A percentile compares a stretch with the other conserved stretches of the same genome.
Conservation (phyloP, 2,329 filamentous ascomycete species). For the Cercospora sp. region DNA sequence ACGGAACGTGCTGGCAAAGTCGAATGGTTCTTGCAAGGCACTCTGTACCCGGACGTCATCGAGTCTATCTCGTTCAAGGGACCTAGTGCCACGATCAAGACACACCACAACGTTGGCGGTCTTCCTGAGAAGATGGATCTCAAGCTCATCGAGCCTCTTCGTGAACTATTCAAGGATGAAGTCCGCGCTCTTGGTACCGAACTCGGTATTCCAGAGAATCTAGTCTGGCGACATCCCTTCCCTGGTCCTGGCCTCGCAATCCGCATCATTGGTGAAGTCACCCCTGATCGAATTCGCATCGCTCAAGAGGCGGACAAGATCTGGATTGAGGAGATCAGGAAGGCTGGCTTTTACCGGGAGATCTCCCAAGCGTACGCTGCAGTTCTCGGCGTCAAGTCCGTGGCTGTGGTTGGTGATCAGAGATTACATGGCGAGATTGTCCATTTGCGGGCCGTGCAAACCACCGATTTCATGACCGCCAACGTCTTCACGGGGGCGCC, state of each 20-base stretch:
- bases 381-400: conserved; percentile 64
- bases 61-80: conserved; percentile 73
- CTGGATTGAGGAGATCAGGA: conserved; percentile 73
- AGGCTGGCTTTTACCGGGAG: conserved; percentile 70
- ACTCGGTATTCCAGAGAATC: conserved; percentile 69
- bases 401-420: conserved; percentile 70
- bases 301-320: conserved; percentile 75
- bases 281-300: conserved; percentile 74
- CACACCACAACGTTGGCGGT: conserved; percentile 72
- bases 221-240: conserved; percentile 78
- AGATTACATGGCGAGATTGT: conserved; percentile 65
- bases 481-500: conserved; percentile 65
- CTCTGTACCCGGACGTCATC: conserved; percentile 74
- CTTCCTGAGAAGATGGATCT: conserved; percentile 63
- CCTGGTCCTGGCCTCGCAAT: conserved; percentile 75
- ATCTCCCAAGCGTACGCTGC: conserved; percentile 71
- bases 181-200: conserved; percentile 68
- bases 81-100: conserved; percentile 70
- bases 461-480: conserved; percentile 72
- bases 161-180: conserved; percentile 83
- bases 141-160: conserved; percentile 75
- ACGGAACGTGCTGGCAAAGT: conserved; percentile 71
- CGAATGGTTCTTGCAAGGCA: conserved; percentile 85
- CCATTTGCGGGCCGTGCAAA: conserved; percentile 62
- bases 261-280: conserved; percentile 81